These are phyloP conservation scores for Fusarium albosuccineum DNA, from an alignment of 2,329 filamentous ascomycete species.

Conservation along the genomic window DNA sequence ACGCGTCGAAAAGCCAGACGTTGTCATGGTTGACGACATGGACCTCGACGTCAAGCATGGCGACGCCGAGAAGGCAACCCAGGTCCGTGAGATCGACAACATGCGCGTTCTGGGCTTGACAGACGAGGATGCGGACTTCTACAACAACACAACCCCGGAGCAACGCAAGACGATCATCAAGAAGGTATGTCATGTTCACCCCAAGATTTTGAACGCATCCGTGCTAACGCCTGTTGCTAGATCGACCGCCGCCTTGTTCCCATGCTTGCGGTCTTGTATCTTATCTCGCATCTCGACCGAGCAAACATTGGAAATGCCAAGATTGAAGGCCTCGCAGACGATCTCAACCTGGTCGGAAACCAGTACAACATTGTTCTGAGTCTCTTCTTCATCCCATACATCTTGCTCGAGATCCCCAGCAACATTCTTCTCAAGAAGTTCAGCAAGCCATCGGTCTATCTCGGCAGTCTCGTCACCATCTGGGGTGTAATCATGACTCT, in stretches of 20 bases:
- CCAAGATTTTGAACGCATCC: too few species aligned
- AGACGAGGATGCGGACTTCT: constrained; percentile 47
- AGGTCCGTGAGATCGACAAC: constrained; percentile 41
- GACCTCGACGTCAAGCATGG: neutral
- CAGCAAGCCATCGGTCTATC: constrained; percentile 42
- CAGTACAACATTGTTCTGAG: constrained; percentile 69
- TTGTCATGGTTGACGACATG: constrained; percentile 41
- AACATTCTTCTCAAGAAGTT: constrained; percentile 46
- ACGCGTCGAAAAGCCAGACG: constrained; percentile 40
- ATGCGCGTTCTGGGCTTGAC: constrained; percentile 48
- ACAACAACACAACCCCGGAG: neutral
- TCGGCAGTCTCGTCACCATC: constrained; percentile 45
- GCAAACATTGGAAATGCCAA: constrained; percentile 67
- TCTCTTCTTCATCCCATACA: constrained; percentile 58
- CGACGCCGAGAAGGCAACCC: too few species aligned
- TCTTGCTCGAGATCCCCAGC: constrained; percentile 43
- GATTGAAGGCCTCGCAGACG: constrained; percentile 55
- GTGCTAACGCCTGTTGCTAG: neutral
- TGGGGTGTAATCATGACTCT: constrained; percentile 76
- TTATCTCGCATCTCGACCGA: constrained; percentile 69
- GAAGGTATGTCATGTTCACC: neutral
- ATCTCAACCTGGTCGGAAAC: constrained; percentile 63
- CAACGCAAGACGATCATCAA: neutral
- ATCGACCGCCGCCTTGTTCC: constrained; percentile 55
- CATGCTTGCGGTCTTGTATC: constrained; percentile 68